Percentiles rank a stretch among this genome's conserved stretches.
These are phyloP conservation scores for Crucibulum laeve DNA, from an alignment of 768 basidiomycete species.

Conservation along the genomic window DNA sequence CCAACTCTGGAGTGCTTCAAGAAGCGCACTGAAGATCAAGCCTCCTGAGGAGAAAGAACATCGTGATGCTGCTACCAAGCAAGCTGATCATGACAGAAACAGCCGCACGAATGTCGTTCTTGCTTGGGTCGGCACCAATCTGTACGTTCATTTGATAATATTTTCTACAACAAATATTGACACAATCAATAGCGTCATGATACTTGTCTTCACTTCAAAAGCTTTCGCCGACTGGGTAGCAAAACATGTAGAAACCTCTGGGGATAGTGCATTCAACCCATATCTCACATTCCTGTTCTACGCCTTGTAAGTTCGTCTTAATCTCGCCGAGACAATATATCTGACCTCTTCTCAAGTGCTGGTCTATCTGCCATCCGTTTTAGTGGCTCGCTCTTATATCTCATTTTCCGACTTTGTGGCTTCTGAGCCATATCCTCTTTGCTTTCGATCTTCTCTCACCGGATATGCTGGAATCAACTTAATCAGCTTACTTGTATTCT, in stretches of 20 bases:
- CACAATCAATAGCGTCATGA: constrained; percentile 48
- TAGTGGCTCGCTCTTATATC: constrained; percentile 71
- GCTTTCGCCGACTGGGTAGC: constrained; percentile 75
- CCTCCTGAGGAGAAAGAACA: constrained; percentile 75
- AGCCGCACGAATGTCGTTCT: constrained; percentile 83
- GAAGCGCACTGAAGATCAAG: constrained; percentile 61
- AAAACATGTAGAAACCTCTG: constrained; percentile 43
- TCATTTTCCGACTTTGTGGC: constrained; percentile 72
- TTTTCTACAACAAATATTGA: neutral
- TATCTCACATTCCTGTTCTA: constrained; percentile 83
- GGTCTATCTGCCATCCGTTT: constrained; percentile 81
- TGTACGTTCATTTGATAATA: constrained; percentile 39
- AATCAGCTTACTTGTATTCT: constrained; percentile 5
- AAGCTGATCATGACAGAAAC: constrained; percentile 81
- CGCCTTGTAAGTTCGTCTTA: constrained; percentile 32
- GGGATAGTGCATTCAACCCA: constrained; percentile 73
- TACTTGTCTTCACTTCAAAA: constrained; percentile 69
- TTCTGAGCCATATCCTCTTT: constrained; percentile 39
- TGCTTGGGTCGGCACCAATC: constrained; percentile 81
- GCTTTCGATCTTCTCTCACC: neutral
- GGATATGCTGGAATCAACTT: neutral
- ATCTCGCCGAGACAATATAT: neutral
- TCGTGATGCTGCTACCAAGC: constrained; percentile 84
- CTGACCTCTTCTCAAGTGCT: constrained; percentile 40
- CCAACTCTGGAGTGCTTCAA: constrained; percentile 78